These are phyloP conservation scores for Solanum hybrid DNA, from an alignment of 305 asterid genomes.

Conservation along the genomic window DNA sequence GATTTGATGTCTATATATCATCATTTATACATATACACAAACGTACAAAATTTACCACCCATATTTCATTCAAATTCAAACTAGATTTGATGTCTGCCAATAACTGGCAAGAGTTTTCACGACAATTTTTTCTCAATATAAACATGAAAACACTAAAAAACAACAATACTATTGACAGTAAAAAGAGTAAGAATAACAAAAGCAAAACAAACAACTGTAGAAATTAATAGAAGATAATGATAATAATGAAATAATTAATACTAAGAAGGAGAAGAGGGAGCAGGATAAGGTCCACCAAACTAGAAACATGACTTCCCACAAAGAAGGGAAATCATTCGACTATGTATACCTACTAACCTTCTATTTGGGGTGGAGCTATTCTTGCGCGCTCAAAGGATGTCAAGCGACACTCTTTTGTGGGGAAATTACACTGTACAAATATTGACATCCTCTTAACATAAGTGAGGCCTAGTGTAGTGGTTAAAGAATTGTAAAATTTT, in stretches of 20 bases:
- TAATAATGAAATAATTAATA: too few relatives aligned
- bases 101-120: background rate
- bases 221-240: background rate
- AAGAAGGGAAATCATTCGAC: background rate
- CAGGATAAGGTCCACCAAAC: background rate
- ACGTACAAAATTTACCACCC: background rate
- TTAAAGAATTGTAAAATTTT: too few relatives aligned
- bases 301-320: background rate
- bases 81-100: background rate
- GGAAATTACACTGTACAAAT: too few relatives aligned
- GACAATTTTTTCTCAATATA: background rate
- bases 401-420: fast-evolving
- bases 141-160: too few relatives aligned
- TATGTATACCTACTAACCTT: background rate
- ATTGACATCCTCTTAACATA: background rate
- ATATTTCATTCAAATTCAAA: too few relatives aligned
- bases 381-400: too few relatives aligned
- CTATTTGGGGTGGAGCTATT: background rate
- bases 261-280: background rate
- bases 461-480: background rate
- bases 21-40: background rate
- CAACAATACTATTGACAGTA: background rate
- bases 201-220: too few relatives aligned
- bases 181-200: too few relatives aligned
- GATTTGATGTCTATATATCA: background rate